Evolutionary conservation across 768 basidiomycete species (phyloP).

Genomic region (Boletus coccyginus): DNA sequence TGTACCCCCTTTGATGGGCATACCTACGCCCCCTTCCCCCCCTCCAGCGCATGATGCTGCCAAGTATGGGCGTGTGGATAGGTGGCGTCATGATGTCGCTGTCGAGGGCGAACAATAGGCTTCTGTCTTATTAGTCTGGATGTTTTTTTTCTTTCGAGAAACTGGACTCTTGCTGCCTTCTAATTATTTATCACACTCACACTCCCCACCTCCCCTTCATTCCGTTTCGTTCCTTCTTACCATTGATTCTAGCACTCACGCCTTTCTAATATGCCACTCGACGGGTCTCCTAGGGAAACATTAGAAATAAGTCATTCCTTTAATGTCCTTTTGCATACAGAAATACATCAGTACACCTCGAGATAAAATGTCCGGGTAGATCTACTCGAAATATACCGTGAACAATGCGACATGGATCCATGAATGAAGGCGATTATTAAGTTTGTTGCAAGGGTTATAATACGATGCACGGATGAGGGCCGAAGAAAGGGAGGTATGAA

Average conservation of each 20-base stretch:
- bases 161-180: conserved; percentile 11
- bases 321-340: conserved; percentile 33
- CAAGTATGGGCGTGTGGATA: conserved; percentile 72
- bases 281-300: background rate
- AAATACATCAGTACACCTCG: conserved; percentile 35
- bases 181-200: conserved; percentile 1
- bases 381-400: conserved; percentile 36
- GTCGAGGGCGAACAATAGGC: conserved; percentile 55
- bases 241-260: conserved; percentile 1
- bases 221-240: background rate
- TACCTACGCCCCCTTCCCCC: conserved; percentile 47
- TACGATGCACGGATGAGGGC: conserved; percentile 20
- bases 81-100: conserved; percentile 77
- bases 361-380: conserved; percentile 33
- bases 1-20: conserved; percentile 44
- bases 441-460: conserved; percentile 23
- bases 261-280: background rate
- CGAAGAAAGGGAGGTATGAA: background rate
- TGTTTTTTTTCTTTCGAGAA: background rate
- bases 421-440: conserved; percentile 28
- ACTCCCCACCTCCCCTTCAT: background rate
- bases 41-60: conserved; percentile 61
- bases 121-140: conserved; percentile 11
- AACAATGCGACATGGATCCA: conserved; percentile 33
- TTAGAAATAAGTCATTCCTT: conserved; percentile 37